Conservation (phyloP, 352 stramenopile species). For the Elongisporangium anandrum region DNA sequence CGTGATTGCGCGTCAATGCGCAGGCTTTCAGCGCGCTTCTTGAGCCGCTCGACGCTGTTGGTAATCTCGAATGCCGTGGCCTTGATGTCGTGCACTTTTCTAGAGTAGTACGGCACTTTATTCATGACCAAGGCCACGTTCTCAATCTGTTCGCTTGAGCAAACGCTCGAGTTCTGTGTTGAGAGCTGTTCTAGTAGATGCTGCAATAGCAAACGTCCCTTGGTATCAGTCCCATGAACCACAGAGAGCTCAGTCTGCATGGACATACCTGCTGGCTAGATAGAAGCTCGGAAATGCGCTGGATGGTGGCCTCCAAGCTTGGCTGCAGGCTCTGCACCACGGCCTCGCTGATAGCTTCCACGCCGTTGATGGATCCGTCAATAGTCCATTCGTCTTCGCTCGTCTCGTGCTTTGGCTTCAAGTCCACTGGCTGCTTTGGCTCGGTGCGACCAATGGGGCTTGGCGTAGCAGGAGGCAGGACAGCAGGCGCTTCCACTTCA, state of each 20-base stretch:
- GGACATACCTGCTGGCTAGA: slow-evolving; percentile 26
- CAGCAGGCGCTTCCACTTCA: neutral
- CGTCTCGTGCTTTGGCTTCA: slow-evolving; percentile 2
- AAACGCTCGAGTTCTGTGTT: slow-evolving; percentile 46
- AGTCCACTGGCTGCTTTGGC: neutral
- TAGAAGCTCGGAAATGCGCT: slow-evolving; percentile 66
- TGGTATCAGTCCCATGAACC: slow-evolving; percentile 1
- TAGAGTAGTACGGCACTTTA: slow-evolving; percentile 64
- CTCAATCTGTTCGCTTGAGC: slow-evolving; percentile 51
- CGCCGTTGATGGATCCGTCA: slow-evolving; percentile 36
- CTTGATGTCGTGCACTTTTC: slow-evolving; percentile 63
- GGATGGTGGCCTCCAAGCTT: slow-evolving; percentile 60
- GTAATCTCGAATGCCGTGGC: slow-evolving; percentile 59
- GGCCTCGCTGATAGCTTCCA: slow-evolving; percentile 48
- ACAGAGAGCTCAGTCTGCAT: neutral
- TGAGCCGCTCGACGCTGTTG: slow-evolving; percentile 58
- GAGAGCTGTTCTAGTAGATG: slow-evolving; percentile 42
- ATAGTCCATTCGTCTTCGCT: slow-evolving; percentile 26
- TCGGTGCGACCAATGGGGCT: neutral
- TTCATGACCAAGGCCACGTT: slow-evolving; percentile 59
- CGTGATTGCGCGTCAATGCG: slow-evolving; percentile 75
- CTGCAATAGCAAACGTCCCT: slow-evolving; percentile 16
- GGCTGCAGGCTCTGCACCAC: slow-evolving; percentile 52
- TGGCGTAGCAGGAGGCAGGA: neutral
- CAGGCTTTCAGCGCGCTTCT: slow-evolving; percentile 57